phyloP scores from a whole-genome alignment of 1,139 yeast genomes.

The Pichia sp. region DNA sequence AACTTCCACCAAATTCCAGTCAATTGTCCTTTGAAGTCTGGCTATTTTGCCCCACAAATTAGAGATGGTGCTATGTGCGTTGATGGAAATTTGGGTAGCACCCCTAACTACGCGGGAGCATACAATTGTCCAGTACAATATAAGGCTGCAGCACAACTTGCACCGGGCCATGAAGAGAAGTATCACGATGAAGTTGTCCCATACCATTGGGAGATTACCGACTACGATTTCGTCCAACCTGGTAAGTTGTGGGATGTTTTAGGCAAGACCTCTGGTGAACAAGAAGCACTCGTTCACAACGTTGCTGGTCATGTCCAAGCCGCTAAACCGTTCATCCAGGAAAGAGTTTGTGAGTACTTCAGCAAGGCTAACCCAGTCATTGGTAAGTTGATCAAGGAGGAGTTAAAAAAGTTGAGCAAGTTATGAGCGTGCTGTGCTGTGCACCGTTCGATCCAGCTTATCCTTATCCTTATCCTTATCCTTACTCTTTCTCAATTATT shows the following conservation, averaged over 20 bases:
- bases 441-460: too few species aligned
- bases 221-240: slow-evolving; percentile 55
- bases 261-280: slow-evolving; percentile 72
- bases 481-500: too few species aligned
- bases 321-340: slow-evolving; percentile 74
- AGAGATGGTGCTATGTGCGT: slow-evolving; percentile 88
- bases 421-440: slow-evolving; percentile 4
- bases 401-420: slow-evolving; percentile 24
- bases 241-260: slow-evolving; percentile 65
- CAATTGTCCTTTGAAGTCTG: slow-evolving; percentile 54
- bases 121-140: slow-evolving; percentile 32
- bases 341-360: slow-evolving; percentile 73
- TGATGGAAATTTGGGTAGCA: slow-evolving; percentile 77
- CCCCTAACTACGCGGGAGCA: slow-evolving; percentile 72
- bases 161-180: slow-evolving; percentile 56
- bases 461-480: too few species aligned
- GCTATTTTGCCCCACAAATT: slow-evolving; percentile 41
- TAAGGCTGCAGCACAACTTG: slow-evolving; percentile 16
- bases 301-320: slow-evolving; percentile 65
- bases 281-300: slow-evolving; percentile 76
- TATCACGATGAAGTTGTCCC: slow-evolving; percentile 88
- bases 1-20: slow-evolving; percentile 72
- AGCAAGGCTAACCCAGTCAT: slow-evolving; percentile 63
- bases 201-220: slow-evolving; percentile 79
- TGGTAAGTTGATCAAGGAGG: slow-evolving; percentile 56